phyloP scores from a whole-genome alignment of 2,329 filamentous ascomycete genomes.

The Pyrenophora graminea region DNA sequence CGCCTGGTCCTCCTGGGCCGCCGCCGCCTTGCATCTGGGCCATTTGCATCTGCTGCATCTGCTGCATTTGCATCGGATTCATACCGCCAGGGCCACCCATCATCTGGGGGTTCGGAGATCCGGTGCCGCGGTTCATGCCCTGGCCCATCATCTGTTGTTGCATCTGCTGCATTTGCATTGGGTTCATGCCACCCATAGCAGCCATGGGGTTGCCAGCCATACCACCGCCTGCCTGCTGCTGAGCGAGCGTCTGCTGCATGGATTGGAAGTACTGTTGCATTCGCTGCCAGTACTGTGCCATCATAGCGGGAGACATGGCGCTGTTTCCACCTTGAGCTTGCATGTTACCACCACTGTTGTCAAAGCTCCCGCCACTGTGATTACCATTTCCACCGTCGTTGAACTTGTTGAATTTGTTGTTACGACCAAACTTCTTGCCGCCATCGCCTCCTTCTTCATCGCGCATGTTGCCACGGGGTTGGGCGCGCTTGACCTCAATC shows the following conservation, averaged over 20 bases:
- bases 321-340: constrained; percentile 42
- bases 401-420: constrained; percentile 45
- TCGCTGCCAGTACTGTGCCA: constrained; percentile 97
- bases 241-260: constrained; percentile 89
- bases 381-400: constrained; percentile 48
- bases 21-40: constrained; percentile 54
- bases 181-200: constrained; percentile 64
- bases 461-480: constrained; percentile 89
- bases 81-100: constrained; percentile 57
- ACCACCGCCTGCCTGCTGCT: constrained; percentile 47
- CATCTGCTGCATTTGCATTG: constrained; percentile 53
- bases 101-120: constrained; percentile 41
- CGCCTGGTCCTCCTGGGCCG: constrained; percentile 39
- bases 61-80: constrained; percentile 70
- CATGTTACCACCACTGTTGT: constrained; percentile 55
- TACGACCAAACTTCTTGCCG: constrained; percentile 49
- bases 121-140: constrained; percentile 37
- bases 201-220: constrained; percentile 48
- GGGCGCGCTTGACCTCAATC: constrained; percentile 97
- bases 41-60: constrained; percentile 70
- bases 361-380: constrained; percentile 48
- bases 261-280: constrained; percentile 98
- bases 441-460: constrained; percentile 81
- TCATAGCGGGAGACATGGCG: constrained; percentile 92
- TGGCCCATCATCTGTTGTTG: constrained; percentile 42